Percentiles rank a stretch among this genome's conserved stretches.
Conservation (phyloP, 2,329 filamentous ascomycete species). For the Chrysosporium keratinophilum region DNA sequence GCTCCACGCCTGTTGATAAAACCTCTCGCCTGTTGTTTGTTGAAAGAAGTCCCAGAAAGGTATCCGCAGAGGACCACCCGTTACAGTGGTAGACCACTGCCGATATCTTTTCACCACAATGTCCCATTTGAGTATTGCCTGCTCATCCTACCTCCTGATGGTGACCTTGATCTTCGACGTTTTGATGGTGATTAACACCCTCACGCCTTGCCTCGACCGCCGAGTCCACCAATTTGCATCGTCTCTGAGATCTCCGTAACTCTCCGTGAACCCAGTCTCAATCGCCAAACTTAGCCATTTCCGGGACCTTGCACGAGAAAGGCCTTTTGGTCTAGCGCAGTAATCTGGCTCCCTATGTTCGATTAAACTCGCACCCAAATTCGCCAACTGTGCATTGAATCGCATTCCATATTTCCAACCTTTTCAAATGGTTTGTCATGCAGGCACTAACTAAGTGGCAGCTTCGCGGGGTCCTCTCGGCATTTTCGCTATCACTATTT, state of each 20-base stretch:
- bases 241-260: too few species aligned
- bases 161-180: not conserved
- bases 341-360: not conserved
- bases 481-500: constrained; percentile 4
- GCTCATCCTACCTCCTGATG: not conserved
- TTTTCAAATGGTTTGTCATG: not conserved
- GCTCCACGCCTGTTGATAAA: too few species aligned
- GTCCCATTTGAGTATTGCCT: not conserved
- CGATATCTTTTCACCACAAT: too few species aligned
- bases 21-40: too few species aligned
- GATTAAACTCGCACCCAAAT: not conserved
- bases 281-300: not conserved
- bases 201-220: not conserved
- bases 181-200: constrained; percentile 5
- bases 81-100: not conserved
- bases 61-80: constrained; percentile 5
- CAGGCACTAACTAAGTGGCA: not conserved
- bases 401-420: not conserved
- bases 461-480: not conserved
- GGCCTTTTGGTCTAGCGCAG: not conserved
- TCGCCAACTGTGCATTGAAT: not conserved
- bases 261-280: not conserved
- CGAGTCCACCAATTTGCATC: too few species aligned
- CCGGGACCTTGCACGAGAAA: not conserved
- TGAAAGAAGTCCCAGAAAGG: constrained; percentile 9